phyloP scores from a whole-genome alignment of 768 basidiomycete genomes.

The Suillus subaureus region DNA sequence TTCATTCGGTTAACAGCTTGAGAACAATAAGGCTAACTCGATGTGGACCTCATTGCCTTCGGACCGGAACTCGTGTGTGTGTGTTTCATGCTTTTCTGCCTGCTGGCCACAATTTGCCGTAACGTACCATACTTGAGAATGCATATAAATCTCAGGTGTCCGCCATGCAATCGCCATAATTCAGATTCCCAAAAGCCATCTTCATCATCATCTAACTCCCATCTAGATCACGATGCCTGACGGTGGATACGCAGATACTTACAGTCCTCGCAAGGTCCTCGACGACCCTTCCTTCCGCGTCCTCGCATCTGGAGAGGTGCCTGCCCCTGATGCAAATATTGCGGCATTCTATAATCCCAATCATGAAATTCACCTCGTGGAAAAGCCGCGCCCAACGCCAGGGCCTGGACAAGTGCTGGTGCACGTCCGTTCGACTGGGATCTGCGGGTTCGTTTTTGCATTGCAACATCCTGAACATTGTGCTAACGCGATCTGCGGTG shows the following conservation, averaged over 20 bases:
- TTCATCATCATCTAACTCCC: not conserved
- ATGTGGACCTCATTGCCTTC: not conserved
- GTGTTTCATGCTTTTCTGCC: not conserved
- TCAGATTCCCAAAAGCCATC: not conserved
- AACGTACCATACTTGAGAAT: not conserved
- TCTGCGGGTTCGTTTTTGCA: slow-evolving; percentile 55
- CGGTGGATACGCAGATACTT: slow-evolving; percentile 42
- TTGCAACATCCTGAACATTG: not conserved
- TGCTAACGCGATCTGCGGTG: not conserved
- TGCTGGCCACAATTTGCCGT: slow-evolving; percentile 3
- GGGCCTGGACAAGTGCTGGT: slow-evolving; percentile 67
- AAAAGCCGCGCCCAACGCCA: slow-evolving; percentile 61
- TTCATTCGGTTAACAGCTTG: not conserved
- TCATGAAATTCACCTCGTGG: slow-evolving; percentile 67
- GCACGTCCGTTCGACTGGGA: slow-evolving; percentile 68
- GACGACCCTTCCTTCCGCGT: slow-evolving; percentile 58
- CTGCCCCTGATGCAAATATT: slow-evolving; percentile 50
- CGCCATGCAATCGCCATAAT: not conserved
- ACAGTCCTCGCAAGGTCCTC: slow-evolving; percentile 57
- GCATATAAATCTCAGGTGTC: not conserved
- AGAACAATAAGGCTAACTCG: not conserved
- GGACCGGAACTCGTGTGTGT: not conserved
- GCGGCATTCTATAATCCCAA: slow-evolving; percentile 67
- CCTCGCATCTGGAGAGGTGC: slow-evolving; percentile 51
- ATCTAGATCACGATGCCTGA: slow-evolving; percentile 20